A percentile compares a stretch with the other conserved stretches of the same genome.
phyloP scores from a whole-genome alignment of 2,329 filamentous ascomycete species.

The Samsoniella hepiali region DNA sequence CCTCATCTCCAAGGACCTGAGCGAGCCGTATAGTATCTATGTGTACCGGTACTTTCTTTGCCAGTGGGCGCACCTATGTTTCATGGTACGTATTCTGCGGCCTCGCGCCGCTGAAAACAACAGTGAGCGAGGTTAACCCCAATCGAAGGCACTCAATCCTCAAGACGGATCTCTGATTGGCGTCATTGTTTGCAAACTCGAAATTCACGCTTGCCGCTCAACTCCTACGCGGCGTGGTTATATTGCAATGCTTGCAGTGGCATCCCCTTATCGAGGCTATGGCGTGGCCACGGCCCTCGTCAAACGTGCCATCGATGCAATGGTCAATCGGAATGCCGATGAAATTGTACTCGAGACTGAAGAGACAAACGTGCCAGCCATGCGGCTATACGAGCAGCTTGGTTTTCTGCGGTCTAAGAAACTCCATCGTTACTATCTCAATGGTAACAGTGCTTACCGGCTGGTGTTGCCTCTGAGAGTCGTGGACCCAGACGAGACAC shows the following conservation, averaged over 20 bases:
- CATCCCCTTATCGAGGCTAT: slow-evolving; percentile 71
- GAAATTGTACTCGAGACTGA: slow-evolving; percentile 97
- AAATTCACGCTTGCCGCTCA: slow-evolving; percentile 81
- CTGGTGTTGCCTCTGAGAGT: slow-evolving; percentile 75
- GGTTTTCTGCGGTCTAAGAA: slow-evolving; percentile 92
- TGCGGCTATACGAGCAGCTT: slow-evolving; percentile 87
- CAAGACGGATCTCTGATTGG: slow-evolving; percentile 68
- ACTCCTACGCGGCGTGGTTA: slow-evolving; percentile 75
- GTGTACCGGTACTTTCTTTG: slow-evolving; percentile 98
- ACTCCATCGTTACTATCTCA: slow-evolving; percentile 91
- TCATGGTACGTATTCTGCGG: slow-evolving; percentile 60
- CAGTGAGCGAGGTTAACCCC: background rate
- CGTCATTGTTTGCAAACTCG: slow-evolving; percentile 92
- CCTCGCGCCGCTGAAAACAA: slow-evolving; percentile 17
- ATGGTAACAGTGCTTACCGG: slow-evolving; percentile 91
- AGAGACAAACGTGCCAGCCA: slow-evolving; percentile 83
- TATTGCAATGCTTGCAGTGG: slow-evolving; percentile 97
- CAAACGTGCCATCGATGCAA: slow-evolving; percentile 84
- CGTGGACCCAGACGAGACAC: slow-evolving; percentile 39
- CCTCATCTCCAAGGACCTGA: slow-evolving; percentile 92
- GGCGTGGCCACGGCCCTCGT: slow-evolving; percentile 89
- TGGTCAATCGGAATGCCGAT: slow-evolving; percentile 79
- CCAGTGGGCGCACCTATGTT: slow-evolving; percentile 97
- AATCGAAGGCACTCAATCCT: slow-evolving; percentile 55
- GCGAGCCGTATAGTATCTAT: slow-evolving; percentile 98